A percentile compares a stretch with the other conserved stretches of the same genome.
Conservation (phyloP, 306 rosid species). For the Luffa aegyptiaca region DNA sequence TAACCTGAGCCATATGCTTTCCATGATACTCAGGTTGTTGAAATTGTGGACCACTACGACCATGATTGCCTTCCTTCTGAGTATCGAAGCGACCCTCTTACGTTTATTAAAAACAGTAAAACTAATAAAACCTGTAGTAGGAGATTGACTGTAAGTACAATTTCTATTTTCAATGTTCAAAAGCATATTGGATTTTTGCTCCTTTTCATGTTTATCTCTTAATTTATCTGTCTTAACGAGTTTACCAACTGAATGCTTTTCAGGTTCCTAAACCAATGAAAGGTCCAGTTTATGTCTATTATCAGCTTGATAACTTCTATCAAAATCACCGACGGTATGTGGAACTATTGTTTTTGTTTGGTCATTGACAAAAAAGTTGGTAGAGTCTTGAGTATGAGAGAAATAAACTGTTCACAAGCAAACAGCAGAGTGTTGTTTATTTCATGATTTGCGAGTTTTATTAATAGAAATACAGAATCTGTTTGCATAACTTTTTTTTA, state of each 20-base stretch:
- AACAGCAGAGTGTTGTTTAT: not conserved
- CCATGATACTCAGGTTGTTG: constrained; percentile 54
- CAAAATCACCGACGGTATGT: constrained; percentile 87
- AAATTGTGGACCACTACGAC: constrained; percentile 45
- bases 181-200: not conserved
- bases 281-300: constrained; percentile 65
- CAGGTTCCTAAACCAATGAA: constrained; percentile 69
- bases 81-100: constrained; percentile 15
- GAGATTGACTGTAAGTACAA: constrained; percentile 46
- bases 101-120: constrained; percentile 33
- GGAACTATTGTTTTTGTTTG: not conserved
- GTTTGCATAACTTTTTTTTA: not conserved
- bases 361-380: not conserved
- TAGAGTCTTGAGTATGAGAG: not conserved
- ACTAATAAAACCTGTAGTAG: constrained; percentile 50
- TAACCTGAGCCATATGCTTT: not conserved
- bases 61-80: constrained; percentile 38
- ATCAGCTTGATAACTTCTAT: constrained; percentile 65
- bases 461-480: not conserved
- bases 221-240: not conserved
- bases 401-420: not conserved
- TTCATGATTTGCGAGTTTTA: not conserved
- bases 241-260: constrained; percentile 13
- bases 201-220: not conserved
- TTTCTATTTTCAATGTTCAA: constrained; percentile 3